Evolutionary conservation across 1,284 basidiomycete genomes (phyloP).

Genomic region (Tilletia horrida): DNA sequence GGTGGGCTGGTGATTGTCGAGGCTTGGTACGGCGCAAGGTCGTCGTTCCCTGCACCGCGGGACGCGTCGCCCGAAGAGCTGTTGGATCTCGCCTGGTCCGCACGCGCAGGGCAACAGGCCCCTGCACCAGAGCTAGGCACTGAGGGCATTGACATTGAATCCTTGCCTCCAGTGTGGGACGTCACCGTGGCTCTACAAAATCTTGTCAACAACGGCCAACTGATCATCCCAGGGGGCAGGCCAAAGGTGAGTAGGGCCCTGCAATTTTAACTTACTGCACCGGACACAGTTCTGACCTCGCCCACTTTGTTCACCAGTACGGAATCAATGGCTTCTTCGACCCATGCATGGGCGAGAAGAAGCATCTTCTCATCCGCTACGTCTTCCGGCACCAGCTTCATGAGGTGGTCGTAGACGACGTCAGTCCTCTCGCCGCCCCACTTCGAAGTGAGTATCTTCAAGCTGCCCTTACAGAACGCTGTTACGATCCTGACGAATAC

Average conservation of each 20-base stretch:
- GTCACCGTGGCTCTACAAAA: constrained; percentile 78
- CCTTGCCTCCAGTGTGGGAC: constrained; percentile 59
- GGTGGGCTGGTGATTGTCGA: constrained; percentile 68
- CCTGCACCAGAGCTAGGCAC: constrained; percentile 23
- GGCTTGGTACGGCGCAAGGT: constrained; percentile 62
- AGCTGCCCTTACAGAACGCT: not conserved
- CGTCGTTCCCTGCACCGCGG: constrained; percentile 28
- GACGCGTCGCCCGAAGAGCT: not conserved
- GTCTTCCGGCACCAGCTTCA: constrained; percentile 71
- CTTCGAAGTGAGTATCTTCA: constrained; percentile 18
- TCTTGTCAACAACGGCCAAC: constrained; percentile 71
- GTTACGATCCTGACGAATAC: not conserved
- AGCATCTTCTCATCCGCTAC: constrained; percentile 71
- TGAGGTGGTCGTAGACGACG: constrained; percentile 65
- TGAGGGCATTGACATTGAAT: constrained; percentile 19
- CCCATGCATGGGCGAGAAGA: constrained; percentile 67
- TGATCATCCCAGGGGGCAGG: constrained; percentile 73
- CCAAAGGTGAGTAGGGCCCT: constrained; percentile 58
- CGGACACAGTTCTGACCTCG: too few relatives aligned
- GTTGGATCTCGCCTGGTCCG: constrained; percentile 15
- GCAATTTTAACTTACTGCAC: too few relatives aligned
- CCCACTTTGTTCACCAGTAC: too few relatives aligned
- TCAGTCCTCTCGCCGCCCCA: constrained; percentile 22
- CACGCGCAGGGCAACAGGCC: not conserved
- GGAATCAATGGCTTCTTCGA: constrained; percentile 73